These are phyloP conservation scores for Westerdykella ornata DNA, from an alignment of 2,329 filamentous ascomycete genomes.

Conservation along the genomic window DNA sequence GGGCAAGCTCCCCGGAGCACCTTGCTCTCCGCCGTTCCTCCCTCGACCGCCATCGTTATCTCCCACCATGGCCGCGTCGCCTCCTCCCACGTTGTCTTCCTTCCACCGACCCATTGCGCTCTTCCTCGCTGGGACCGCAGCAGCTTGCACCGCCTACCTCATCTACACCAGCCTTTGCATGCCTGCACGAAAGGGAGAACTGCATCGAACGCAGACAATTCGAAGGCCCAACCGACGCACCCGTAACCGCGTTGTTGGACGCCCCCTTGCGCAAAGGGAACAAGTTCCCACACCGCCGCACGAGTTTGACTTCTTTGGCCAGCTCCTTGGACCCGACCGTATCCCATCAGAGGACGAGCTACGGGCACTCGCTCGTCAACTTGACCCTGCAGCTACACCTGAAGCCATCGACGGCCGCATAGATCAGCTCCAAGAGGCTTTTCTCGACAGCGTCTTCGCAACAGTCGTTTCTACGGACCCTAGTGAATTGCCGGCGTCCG, in stretches of 20 bases:
- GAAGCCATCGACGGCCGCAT: constrained; percentile 18
- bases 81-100: constrained; percentile 25
- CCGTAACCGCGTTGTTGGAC: constrained; percentile 6
- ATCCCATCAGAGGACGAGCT: constrained; percentile 19
- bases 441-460: constrained; percentile 25
- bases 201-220: constrained; percentile 63
- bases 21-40: constrained; percentile 5
- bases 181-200: constrained; percentile 21
- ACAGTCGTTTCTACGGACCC: constrained; percentile 11
- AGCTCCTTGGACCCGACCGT: constrained; percentile 17
- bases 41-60: constrained; percentile 1
- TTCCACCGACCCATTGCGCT: constrained; percentile 47
- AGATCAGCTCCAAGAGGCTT: constrained; percentile 23
- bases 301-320: constrained; percentile 22
- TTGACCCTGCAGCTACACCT: constrained; percentile 14
- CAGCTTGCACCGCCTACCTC: constrained; percentile 54
- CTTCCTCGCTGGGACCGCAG: constrained; percentile 51
- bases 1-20: constrained; percentile 3
- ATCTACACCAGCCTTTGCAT: constrained; percentile 44
- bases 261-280: constrained; percentile 10
- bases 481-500: too few species aligned
- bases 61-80: constrained; percentile 25
- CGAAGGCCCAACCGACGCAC: constrained; percentile 45
- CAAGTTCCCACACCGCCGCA: constrained; percentile 15
- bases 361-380: constrained; percentile 14